Conservation (phyloP, 768 basidiomycete genomes). For the Lentinula aciculospora region DNA sequence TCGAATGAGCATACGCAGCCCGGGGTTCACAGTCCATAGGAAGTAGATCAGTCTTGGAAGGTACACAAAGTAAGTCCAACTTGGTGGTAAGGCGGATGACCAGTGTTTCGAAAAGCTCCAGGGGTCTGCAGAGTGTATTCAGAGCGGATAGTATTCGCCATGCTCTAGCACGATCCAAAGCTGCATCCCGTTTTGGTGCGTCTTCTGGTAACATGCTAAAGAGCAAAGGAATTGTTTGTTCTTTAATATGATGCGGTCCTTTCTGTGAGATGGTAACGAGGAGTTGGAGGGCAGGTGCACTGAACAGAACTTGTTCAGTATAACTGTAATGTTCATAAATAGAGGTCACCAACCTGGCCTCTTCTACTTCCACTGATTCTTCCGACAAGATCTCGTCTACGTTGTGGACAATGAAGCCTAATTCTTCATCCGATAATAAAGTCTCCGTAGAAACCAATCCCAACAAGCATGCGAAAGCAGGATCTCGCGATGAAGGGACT, state of each 20-base stretch:
- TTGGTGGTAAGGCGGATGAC: slow-evolving; percentile 73
- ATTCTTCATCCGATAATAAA: slow-evolving; percentile 66
- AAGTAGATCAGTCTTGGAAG: slow-evolving; percentile 13
- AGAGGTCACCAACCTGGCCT: slow-evolving; percentile 39
- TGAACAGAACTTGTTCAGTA: slow-evolving; percentile 20
- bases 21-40: slow-evolving; percentile 46
- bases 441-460: slow-evolving; percentile 58
- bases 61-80: slow-evolving; percentile 61
- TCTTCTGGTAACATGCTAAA: slow-evolving; percentile 69
- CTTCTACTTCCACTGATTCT: slow-evolving; percentile 45
- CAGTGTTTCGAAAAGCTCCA: slow-evolving; percentile 79
- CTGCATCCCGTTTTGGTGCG: slow-evolving; percentile 51
- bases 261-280: slow-evolving; percentile 54
- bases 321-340: neutral
- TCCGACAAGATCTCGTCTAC: slow-evolving; percentile 63
- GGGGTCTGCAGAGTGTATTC: slow-evolving; percentile 63
- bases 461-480: slow-evolving; percentile 62
- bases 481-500: slow-evolving; percentile 39
- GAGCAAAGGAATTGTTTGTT: slow-evolving; percentile 75
- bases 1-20: slow-evolving; percentile 83
- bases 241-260: slow-evolving; percentile 61
- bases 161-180: slow-evolving; percentile 51
- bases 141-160: slow-evolving; percentile 68
- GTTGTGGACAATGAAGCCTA: slow-evolving; percentile 73
- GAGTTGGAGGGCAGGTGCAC: slow-evolving; percentile 55